Evolutionary conservation across 768 basidiomycete species (phyloP).

Genomic region (Lepiota subincarnata): DNA sequence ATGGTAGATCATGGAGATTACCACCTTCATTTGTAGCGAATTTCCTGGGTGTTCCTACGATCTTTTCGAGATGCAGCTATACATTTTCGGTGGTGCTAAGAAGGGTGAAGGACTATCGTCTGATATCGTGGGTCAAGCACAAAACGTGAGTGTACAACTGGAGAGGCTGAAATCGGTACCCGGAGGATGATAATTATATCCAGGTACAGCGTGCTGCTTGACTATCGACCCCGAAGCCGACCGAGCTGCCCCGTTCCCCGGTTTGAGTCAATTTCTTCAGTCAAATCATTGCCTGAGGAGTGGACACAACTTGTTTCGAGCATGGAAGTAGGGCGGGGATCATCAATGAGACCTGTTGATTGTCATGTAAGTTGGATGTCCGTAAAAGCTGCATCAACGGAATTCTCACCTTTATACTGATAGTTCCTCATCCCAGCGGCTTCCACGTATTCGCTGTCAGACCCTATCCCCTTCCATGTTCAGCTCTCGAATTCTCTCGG

Average conservation of each 20-base stretch:
- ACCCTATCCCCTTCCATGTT: conserved; percentile 55
- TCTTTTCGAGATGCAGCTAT: conserved; percentile 33
- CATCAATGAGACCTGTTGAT: conserved; percentile 36
- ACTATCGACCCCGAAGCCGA: conserved; percentile 45
- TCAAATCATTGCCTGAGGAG: conserved; percentile 55
- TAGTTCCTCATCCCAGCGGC: conserved; percentile 41
- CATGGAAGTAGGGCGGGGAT: conserved; percentile 29
- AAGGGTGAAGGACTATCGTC: conserved; percentile 25
- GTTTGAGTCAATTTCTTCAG: conserved; percentile 38
- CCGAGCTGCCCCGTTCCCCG: conserved; percentile 40
- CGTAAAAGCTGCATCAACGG: not conserved
- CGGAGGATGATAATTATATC: not conserved
- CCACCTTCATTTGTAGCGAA: conserved; percentile 37
- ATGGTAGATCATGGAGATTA: conserved; percentile 25
- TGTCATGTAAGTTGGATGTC: conserved; percentile 43
- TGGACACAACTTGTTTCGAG: conserved; percentile 47
- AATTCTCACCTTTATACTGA: conserved; percentile 1
- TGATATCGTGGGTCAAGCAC: conserved; percentile 29
- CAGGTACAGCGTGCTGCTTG: conserved; percentile 38
- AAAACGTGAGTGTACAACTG: conserved; percentile 28
- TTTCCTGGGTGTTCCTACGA: conserved; percentile 27
- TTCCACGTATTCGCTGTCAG: conserved; percentile 42
- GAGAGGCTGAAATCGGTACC: not conserved
- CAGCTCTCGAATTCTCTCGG: conserved; percentile 43
- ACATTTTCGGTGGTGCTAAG: conserved; percentile 29